phyloP scores from a whole-genome alignment of 2,329 filamentous ascomycete species.

The Tothia fuscella region DNA sequence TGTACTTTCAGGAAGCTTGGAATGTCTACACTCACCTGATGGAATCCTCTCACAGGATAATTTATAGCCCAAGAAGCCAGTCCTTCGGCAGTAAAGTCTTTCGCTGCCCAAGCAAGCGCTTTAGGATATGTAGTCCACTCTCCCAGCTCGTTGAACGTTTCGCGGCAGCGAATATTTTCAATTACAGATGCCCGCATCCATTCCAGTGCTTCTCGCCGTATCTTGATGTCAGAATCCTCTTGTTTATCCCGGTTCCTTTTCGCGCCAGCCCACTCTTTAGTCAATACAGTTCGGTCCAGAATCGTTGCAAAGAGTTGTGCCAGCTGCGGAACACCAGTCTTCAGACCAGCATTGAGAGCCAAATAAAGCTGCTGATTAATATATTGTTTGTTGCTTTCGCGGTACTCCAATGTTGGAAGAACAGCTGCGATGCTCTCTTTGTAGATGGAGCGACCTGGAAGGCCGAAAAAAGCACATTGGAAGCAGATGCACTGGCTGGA shows the following conservation, averaged over 20 bases:
- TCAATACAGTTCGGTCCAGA: conserved; percentile 17
- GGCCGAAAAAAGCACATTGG: conserved; percentile 20
- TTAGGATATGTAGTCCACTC: conserved; percentile 19
- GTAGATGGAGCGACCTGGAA: conserved; percentile 19
- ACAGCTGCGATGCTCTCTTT: conserved; percentile 20
- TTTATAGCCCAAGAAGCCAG: conserved; percentile 21
- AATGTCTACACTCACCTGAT: too few relatives aligned
- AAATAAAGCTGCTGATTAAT: conserved; percentile 23
- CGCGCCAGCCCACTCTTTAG: conserved; percentile 22
- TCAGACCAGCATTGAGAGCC: conserved; percentile 20
- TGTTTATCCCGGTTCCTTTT: conserved; percentile 13
- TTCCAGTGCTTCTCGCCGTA: conserved; percentile 15
- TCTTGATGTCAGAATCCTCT: conserved; percentile 7
- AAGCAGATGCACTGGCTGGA: conserved; percentile 25
- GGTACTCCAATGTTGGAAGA: conserved; percentile 20
- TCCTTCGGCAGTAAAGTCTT: conserved; percentile 18
- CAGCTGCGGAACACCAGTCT: conserved; percentile 20
- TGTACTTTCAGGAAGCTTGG: too few relatives aligned
- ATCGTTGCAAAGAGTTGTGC: conserved; percentile 23
- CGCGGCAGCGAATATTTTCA: conserved; percentile 18
- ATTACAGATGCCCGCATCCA: conserved; percentile 22
- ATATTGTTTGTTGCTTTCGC: conserved; percentile 21
- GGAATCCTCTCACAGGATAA: conserved; percentile 21
- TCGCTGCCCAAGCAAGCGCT: conserved; percentile 19
- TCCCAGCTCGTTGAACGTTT: conserved; percentile 22